A percentile compares a stretch with the other conserved stretches of the same genome.
Conservation (phyloP, 306 rosid species). For the Malus sieversii region DNA sequence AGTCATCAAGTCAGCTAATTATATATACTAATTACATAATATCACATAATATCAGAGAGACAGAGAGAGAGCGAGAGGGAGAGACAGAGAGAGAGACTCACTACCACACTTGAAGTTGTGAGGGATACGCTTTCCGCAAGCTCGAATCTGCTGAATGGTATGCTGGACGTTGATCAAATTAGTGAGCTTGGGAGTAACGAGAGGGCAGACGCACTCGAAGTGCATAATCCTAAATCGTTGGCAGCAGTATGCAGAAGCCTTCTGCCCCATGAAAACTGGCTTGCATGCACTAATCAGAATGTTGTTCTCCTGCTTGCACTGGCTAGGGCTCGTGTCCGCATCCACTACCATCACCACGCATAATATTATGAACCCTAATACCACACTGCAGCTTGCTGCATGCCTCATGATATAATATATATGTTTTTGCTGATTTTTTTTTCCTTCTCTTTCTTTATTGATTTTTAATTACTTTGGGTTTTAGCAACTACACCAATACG, state of each 20-base stretch:
- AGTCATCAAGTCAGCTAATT: no score
- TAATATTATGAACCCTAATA: background rate
- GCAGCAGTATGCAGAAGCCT: conserved; percentile 4
- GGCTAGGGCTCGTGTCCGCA: conserved; percentile 7
- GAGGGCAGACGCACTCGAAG: conserved; percentile 16
- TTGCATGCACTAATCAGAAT: background rate
- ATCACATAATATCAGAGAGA: no score
- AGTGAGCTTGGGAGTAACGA: conserved; percentile 12
- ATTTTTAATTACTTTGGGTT: no score
- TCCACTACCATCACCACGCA: background rate
- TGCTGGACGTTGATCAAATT: background rate
- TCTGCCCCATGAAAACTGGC: background rate
- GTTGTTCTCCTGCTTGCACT: conserved; percentile 10
- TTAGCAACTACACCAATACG: no score
- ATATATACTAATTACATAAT: no score
- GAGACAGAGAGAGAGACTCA: background rate
- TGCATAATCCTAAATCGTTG: background rate
- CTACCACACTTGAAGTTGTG: conserved; percentile 27
- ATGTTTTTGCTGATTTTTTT: no score
- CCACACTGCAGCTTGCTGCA: background rate
- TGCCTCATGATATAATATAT: background rate
- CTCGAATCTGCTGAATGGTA: conserved; percentile 6
- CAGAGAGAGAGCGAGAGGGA: no score
- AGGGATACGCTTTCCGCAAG: conserved; percentile 20
- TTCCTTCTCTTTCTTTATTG: no score